A percentile compares a stretch with the other conserved stretches of the same genome.
Conservation (phyloP, 768 basidiomycete species). For the Dictyophora rubrovolvata region DNA sequence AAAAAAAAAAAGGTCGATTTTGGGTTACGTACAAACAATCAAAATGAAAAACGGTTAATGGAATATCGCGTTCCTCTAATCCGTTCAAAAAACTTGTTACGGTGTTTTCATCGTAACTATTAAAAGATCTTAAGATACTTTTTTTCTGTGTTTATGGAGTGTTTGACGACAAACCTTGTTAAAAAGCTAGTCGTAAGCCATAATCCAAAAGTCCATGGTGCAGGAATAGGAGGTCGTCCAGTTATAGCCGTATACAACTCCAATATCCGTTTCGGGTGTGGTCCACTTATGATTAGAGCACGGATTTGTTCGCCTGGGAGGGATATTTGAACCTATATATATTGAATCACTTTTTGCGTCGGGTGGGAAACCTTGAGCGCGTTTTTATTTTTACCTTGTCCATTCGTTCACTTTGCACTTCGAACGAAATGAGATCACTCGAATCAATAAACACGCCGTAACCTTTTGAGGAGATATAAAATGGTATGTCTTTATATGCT, state of each 20-base stretch:
- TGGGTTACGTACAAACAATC: conserved; percentile 49
- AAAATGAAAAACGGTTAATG: conserved; percentile 63
- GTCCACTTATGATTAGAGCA: conserved; percentile 33
- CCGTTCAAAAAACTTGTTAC: conserved; percentile 63
- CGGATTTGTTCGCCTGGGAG: conserved; percentile 31
- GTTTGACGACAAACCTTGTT: conserved; percentile 40
- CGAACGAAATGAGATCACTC: conserved; percentile 66
- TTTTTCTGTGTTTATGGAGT: not conserved
- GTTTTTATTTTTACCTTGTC: conserved; percentile 11
- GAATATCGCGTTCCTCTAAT: conserved; percentile 53
- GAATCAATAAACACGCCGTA: conserved; percentile 74
- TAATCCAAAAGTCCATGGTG: conserved; percentile 66
- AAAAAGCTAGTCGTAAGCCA: conserved; percentile 74
- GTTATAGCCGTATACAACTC: conserved; percentile 52
- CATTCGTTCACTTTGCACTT: conserved; percentile 55
- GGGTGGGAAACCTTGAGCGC: too few species aligned
- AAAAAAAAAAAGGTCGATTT: not conserved
- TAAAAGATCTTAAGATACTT: not conserved
- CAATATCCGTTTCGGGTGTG: conserved; percentile 33
- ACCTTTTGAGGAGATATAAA: conserved; percentile 58
- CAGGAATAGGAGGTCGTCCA: conserved; percentile 54
- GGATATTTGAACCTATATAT: conserved; percentile 21
- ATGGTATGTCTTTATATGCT: conserved; percentile 49
- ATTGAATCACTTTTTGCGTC: too few species aligned
- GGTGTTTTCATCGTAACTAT: conserved; percentile 37